A percentile compares a stretch with the other conserved stretches of the same genome.
These are phyloP conservation scores for Aspergillus hancockii DNA, from an alignment of 495 filamentous ascomycete species.

Conservation along the genomic window DNA sequence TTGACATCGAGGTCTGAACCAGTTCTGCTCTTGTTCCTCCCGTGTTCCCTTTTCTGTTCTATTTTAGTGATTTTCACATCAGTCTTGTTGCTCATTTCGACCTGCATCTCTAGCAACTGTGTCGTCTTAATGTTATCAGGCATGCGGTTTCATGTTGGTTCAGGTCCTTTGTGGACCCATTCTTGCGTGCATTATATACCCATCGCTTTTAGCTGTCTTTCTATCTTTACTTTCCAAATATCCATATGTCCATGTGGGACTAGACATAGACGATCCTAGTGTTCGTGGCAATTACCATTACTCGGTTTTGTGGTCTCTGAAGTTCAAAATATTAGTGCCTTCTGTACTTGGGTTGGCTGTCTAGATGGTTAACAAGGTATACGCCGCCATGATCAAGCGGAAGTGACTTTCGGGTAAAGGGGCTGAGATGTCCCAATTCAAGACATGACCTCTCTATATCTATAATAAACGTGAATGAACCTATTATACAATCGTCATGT, in stretches of 20 bases:
- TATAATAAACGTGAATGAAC: background rate
- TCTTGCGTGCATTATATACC: slow-evolving; percentile 24
- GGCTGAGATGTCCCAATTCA: background rate
- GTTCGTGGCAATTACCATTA: background rate
- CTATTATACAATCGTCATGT: background rate
- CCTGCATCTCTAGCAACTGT: slow-evolving; percentile 18
- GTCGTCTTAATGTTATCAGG: slow-evolving; percentile 9
- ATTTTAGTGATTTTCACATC: background rate
- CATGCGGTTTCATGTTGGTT: slow-evolving; percentile 7
- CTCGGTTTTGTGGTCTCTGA: background rate
- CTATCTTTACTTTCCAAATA: slow-evolving; percentile 4
- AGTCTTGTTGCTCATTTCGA: background rate
- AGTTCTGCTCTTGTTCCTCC: slow-evolving; percentile 10
- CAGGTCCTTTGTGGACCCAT: slow-evolving; percentile 2
- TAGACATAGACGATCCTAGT: background rate
- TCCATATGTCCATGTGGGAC: background rate
- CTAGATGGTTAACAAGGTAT: background rate
- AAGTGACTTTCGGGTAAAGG: background rate
- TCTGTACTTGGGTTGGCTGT: background rate
- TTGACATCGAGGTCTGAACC: slow-evolving; percentile 46
- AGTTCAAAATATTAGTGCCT: background rate
- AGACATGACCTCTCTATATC: background rate
- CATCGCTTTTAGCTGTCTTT: slow-evolving; percentile 14
- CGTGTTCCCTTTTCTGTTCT: slow-evolving; percentile 9
- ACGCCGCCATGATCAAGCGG: background rate